These are phyloP conservation scores for Chlorella sp. DNA, from an alignment of 139 green algal genomes.

Conservation along the genomic window DNA sequence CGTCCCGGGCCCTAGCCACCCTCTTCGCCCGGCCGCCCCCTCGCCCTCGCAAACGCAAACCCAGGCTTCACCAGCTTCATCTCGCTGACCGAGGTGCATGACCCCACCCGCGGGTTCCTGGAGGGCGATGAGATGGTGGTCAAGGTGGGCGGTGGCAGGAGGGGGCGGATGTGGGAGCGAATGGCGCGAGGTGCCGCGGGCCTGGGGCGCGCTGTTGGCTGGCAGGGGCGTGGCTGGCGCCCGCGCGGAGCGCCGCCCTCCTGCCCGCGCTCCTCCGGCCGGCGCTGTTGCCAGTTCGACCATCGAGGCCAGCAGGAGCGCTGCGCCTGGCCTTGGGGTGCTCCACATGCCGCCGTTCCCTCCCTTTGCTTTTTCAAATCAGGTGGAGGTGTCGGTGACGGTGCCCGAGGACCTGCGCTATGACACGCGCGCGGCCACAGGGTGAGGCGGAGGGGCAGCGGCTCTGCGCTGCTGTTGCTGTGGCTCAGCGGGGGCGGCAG, in stretches of 20 bases:
- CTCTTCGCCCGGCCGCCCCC: neutral
- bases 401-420: slow-evolving; percentile 59
- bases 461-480: too few species aligned
- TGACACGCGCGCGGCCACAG: slow-evolving; percentile 89
- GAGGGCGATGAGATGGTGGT: slow-evolving; percentile 67
- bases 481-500: too few species aligned
- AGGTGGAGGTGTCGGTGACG: slow-evolving; percentile 48
- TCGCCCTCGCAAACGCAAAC: too few species aligned
- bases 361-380: neutral
- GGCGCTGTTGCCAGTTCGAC: neutral
- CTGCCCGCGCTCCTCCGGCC: neutral
- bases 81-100: slow-evolving; percentile 58
- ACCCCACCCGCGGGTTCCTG: slow-evolving; percentile 64
- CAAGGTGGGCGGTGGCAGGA: too few species aligned
- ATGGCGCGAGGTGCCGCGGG: neutral
- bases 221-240: too few species aligned
- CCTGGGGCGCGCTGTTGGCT: neutral
- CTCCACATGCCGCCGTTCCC: neutral
- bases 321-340: neutral
- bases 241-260: neutral
- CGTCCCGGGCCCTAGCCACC: neutral
- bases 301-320: neutral
- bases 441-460: too few species aligned
- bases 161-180: too few species aligned
- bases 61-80: slow-evolving; percentile 87